These are phyloP conservation scores for Annulohypoxylon bovei DNA, from an alignment of 495 filamentous ascomycete species.

Conservation along the genomic window DNA sequence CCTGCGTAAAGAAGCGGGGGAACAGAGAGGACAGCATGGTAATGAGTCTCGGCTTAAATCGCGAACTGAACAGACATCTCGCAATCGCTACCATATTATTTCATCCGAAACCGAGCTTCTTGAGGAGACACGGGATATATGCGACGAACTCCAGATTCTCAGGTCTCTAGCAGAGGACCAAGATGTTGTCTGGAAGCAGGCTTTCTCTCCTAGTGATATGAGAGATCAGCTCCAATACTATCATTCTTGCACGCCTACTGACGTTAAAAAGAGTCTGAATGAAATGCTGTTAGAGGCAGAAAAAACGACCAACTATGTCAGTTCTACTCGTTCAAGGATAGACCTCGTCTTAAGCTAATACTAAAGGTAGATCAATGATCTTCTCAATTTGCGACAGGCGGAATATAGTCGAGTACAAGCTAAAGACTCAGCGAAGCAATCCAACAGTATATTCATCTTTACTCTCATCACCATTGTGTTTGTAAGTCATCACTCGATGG, in stretches of 20 bases:
- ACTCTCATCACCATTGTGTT: slow-evolving; percentile 30
- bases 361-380: slow-evolving; percentile 19
- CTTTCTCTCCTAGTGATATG: neutral
- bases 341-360: neutral
- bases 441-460: slow-evolving; percentile 27
- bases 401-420: slow-evolving; percentile 27
- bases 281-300: slow-evolving; percentile 43
- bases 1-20: neutral
- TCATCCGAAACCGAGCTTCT: slow-evolving; percentile 42
- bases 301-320: slow-evolving; percentile 16
- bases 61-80: too few relatives aligned
- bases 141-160: slow-evolving; percentile 48
- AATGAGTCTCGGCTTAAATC: too few relatives aligned
- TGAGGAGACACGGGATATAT: slow-evolving; percentile 42
- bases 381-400: slow-evolving; percentile 32
- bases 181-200: slow-evolving; percentile 37
- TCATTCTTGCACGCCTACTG: slow-evolving; percentile 33
- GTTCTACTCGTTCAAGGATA: slow-evolving; percentile 3
- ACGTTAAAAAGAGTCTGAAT: slow-evolving; percentile 37
- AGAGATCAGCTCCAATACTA: neutral
- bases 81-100: slow-evolving; percentile 25
- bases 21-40: neutral
- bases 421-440: too few relatives aligned
- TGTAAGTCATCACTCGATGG: slow-evolving; percentile 4
- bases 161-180: slow-evolving; percentile 46